Percentiles rank a stretch among this genome's conserved stretches.
Conservation (phyloP, 495 filamentous ascomycete species). For the Xylaria scruposa region DNA sequence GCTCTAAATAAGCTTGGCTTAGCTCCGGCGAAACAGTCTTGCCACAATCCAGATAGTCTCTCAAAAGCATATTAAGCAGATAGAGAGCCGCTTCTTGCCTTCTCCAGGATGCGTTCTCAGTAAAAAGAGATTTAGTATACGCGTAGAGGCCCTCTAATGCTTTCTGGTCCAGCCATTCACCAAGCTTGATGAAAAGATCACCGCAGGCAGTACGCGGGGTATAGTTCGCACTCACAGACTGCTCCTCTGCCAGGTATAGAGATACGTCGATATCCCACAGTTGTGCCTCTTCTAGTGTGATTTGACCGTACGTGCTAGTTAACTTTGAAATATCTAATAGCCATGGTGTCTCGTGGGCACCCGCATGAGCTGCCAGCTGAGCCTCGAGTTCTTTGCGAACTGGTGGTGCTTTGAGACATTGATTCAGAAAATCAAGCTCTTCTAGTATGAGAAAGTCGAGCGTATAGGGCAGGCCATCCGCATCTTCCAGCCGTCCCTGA, state of each 20-base stretch:
- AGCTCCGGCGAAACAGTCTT: constrained; percentile 70
- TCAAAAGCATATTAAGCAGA: constrained; percentile 78
- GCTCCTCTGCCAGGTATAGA: constrained; percentile 93
- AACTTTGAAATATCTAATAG: constrained; percentile 82
- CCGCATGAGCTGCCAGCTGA: constrained; percentile 65
- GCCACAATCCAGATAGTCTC: constrained; percentile 78
- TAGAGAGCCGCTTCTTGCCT: constrained; percentile 80
- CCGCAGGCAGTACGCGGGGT: constrained; percentile 90
- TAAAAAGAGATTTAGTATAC: constrained; percentile 73
- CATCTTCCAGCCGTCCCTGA: constrained; percentile 87
- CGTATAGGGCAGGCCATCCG: constrained; percentile 89
- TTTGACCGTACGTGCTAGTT: constrained; percentile 85
- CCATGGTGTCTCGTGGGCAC: constrained; percentile 70
- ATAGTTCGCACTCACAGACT: constrained; percentile 94
- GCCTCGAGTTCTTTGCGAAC: constrained; percentile 84
- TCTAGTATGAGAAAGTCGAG: constrained; percentile 94
- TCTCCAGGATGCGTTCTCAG: constrained; percentile 63
- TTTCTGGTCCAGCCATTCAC: constrained; percentile 78
- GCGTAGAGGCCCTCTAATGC: constrained; percentile 76
- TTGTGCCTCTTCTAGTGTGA: constrained; percentile 89
- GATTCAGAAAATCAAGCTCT: constrained; percentile 91
- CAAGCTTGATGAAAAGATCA: constrained; percentile 89
- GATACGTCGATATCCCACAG: constrained; percentile 97
- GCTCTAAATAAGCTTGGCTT: constrained; percentile 72
- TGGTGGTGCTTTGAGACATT: constrained; percentile 79